These are phyloP conservation scores for Podospora comata DNA, from an alignment of 495 filamentous ascomycete species.

Conservation along the genomic window DNA sequence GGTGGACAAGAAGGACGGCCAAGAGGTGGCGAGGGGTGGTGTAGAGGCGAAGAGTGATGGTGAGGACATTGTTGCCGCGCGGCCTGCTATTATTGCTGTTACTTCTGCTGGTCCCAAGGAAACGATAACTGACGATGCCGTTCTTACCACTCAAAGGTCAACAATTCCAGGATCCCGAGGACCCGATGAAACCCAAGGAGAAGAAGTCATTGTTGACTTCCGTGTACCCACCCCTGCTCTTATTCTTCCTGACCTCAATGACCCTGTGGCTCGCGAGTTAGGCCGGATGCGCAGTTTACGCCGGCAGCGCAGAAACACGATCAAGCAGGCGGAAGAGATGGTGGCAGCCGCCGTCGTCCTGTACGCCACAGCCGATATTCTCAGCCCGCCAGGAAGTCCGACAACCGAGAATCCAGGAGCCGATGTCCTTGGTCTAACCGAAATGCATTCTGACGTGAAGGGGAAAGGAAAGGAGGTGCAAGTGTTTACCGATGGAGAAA, in stretches of 20 bases:
- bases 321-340: slow-evolving; percentile 44
- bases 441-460: slow-evolving; percentile 34
- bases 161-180: slow-evolving; percentile 22
- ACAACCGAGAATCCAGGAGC: slow-evolving; percentile 27
- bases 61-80: slow-evolving; percentile 30
- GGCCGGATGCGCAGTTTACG: slow-evolving; percentile 39
- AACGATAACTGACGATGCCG: slow-evolving; percentile 40
- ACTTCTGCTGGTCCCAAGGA: slow-evolving; percentile 25
- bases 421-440: slow-evolving; percentile 29
- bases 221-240: slow-evolving; percentile 44
- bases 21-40: slow-evolving; percentile 29
- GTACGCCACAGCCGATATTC: slow-evolving; percentile 42
- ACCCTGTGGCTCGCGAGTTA: slow-evolving; percentile 40
- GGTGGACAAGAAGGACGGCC: slow-evolving; percentile 34
- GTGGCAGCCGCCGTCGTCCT: slow-evolving; percentile 48
- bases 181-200: slow-evolving; percentile 16
- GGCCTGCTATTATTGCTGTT: slow-evolving; percentile 21
- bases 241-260: slow-evolving; percentile 42
- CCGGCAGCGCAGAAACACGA: slow-evolving; percentile 38
- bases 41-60: slow-evolving; percentile 29
- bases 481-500: slow-evolving; percentile 18
- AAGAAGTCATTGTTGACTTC: slow-evolving; percentile 33
- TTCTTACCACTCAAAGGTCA: slow-evolving; percentile 26
- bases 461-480: slow-evolving; percentile 34
- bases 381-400: slow-evolving; percentile 39